Evolutionary conservation across 2,329 filamentous ascomycete genomes (phyloP), one percentile per base, ranked within the genome.

Genomic region (Colletotrichum orchidophilum): DNA sequence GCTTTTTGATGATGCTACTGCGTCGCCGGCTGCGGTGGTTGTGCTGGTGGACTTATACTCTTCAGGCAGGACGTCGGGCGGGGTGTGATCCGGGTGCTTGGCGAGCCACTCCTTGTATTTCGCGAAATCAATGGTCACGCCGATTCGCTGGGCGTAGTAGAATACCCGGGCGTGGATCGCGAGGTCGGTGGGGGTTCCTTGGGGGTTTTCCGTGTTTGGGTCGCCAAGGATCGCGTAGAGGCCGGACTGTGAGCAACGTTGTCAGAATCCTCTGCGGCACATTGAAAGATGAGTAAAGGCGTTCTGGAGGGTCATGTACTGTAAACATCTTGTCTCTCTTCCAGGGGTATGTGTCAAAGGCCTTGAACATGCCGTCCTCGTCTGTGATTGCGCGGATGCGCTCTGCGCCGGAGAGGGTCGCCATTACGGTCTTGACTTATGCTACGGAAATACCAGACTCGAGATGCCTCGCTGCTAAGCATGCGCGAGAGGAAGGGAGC

Each of bases 331-430:
- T 84, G 80, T 94, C 92, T 72, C 87, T 87, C 71, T 86, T 85
- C 92, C 92, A 94, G 21, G 88, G 86, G 77, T 94, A 94, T 27
- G 82, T 81, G 75, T 93, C 90, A 61, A 94, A 87, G 72, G 90
- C 87, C 68, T 84, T 81, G 78, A 89, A 93, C 70, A 90, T 79
- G 61, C 82, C 78, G 72, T 81, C 79, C 64, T 85, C 75, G 68
- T 80, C 78, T 46, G 76, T 78, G 61, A 83, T 79, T 26, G 80
- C 81, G 71, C 81, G 82, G 73, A 84, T 84, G 73, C 79, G 74
- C 55, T 81, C 78, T 26, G 80, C 76, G 69, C 80, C 81, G 3
- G 77, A 69, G 53, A 80, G 72, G 24, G 77, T 63, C 11, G 67
- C 42, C 58, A 71, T 66, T 33, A 13, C n/a, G 6, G 21, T 46